Percentiles rank a stretch among this genome's conserved stretches.
Evolutionary conservation across 148 eudicot species (phyloP).

Genomic region (Silene conica): DNA sequence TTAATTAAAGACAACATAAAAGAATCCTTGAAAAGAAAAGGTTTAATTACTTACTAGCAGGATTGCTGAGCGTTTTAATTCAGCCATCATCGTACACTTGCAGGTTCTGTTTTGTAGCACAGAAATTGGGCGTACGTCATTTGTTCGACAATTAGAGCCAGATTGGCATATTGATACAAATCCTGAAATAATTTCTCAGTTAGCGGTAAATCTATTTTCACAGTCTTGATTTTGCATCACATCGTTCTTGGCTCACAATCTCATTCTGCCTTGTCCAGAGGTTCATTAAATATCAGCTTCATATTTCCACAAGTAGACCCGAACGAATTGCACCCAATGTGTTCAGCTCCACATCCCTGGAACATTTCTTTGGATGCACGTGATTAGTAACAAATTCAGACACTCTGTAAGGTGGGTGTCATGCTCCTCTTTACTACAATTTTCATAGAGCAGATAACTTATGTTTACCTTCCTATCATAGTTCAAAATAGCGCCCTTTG

Average conservation of each 20-base stretch:
- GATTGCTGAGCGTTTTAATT: too few species aligned
- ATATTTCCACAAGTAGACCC: slow-evolving; percentile 52
- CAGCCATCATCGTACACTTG: slow-evolving; percentile 18
- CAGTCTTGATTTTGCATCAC: background rate
- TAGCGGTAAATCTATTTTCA: slow-evolving; percentile 54
- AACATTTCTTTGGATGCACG: slow-evolving; percentile 73
- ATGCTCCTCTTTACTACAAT: background rate
- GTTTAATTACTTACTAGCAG: too few species aligned
- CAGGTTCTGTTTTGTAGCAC: slow-evolving; percentile 96
- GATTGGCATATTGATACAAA: slow-evolving; percentile 98
- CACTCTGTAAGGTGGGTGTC: slow-evolving; percentile 10
- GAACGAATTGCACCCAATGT: slow-evolving; percentile 68
- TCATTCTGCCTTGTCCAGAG: slow-evolving; percentile 48
- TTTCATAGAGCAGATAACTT: background rate
- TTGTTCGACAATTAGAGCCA: slow-evolving; percentile 95
- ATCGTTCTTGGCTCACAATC: slow-evolving; percentile 14
- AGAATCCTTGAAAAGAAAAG: too few species aligned
- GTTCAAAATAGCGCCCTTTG: too few species aligned
- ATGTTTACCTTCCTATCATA: background rate
- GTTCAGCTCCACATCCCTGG: slow-evolving; percentile 63
- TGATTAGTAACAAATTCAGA: slow-evolving; percentile 26
- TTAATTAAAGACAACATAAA: too few species aligned
- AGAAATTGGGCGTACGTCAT: slow-evolving; percentile 83
- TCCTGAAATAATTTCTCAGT: slow-evolving; percentile 66
- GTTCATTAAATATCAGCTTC: slow-evolving; percentile 82